Percentiles rank a stretch among this genome's conserved stretches.
Conservation (phyloP, 164 flowering plant genomes). For the Platanus orientalis region DNA sequence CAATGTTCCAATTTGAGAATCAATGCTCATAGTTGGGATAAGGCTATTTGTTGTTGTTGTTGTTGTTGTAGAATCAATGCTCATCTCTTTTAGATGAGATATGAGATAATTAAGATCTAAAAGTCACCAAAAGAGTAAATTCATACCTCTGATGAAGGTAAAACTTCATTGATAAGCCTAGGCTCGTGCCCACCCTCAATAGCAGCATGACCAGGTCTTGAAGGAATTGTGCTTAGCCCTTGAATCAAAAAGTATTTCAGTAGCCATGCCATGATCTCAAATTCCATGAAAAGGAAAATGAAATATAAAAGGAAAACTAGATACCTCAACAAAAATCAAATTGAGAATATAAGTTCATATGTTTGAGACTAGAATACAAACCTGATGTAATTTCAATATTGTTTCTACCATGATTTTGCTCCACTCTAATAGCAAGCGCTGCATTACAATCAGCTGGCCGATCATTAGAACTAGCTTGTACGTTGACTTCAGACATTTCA, state of each 20-base stretch:
- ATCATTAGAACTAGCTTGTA: constrained; percentile 41
- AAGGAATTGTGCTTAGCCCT: constrained; percentile 49
- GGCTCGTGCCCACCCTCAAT: constrained; percentile 34
- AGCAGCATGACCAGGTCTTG: constrained; percentile 32
- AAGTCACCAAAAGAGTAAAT: neutral
- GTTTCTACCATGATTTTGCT: constrained; percentile 41
- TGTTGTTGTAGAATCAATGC: too few relatives aligned
- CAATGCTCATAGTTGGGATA: too few relatives aligned
- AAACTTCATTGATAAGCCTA: constrained; percentile 30
- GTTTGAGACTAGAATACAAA: constrained; percentile 19
- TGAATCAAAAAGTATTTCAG: constrained; percentile 16
- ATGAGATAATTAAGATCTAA: too few relatives aligned
- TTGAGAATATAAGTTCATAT: neutral
- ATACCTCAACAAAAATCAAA: neutral
- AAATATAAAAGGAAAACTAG: neutral
- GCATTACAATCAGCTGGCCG: constrained; percentile 31
- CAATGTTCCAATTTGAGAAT: too few relatives aligned
- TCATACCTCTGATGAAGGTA: constrained; percentile 52
- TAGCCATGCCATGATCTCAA: constrained; percentile 2
- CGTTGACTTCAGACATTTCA: constrained; percentile 33
- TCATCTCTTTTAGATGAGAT: neutral
- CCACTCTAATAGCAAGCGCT: constrained; percentile 32
- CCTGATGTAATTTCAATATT: constrained; percentile 48
- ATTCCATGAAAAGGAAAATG: neutral
- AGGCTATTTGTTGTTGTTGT: too few relatives aligned